Base-by-base conservation (phyloP, 139 green algal species). In the Picochlorum sp. region DNA sequence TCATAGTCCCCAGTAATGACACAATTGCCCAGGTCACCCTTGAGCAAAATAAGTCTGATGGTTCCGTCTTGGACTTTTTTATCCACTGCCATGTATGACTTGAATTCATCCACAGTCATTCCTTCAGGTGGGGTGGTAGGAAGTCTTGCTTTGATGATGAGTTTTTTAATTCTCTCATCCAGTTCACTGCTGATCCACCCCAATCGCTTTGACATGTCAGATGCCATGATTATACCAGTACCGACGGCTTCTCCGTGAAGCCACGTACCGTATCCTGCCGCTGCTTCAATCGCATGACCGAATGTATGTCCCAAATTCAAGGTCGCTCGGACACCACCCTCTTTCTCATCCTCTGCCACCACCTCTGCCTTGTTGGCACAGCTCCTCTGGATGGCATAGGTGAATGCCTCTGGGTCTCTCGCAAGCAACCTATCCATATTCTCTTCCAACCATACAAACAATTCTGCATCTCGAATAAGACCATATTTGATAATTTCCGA, bases 251-350 rank as follows among this genome's bases (percentile, higher is more conserved):
- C 94, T 1, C 94, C 94, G 68, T 96, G 89, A 57, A 96, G 71
- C 83, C 85, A 95, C 11, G 75, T 65, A 13, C 89, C 89, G 41
- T 77, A 76, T 44, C 86, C 86, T 4, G 73, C 77, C 2, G 71
- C 78, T 0, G 88, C 93, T 77, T 99, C 94, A 24, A 99, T 96
- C 4, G 94, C 94, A 75, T 98, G 93, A 1, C 94, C 94, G 77
- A 98, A 99, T 3, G 94, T 98, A 83, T 99, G 94, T 3, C 94
- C 94, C 26, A 99, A 79, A 78, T 99, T 99, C 45, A 99, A 84
- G 0, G 88, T 97, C 20, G 94, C 94, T 5, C 94, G 82, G 61
- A 99, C 67, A n/a, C 92, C 92, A 18, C 81, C 85, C 80, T 99
- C 94, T 49, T 76, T 81, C 76, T 99, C 94, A 71, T 99, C 94